phyloP scores from a whole-genome alignment of 768 basidiomycete species.

The Lentinula raphanica region DNA sequence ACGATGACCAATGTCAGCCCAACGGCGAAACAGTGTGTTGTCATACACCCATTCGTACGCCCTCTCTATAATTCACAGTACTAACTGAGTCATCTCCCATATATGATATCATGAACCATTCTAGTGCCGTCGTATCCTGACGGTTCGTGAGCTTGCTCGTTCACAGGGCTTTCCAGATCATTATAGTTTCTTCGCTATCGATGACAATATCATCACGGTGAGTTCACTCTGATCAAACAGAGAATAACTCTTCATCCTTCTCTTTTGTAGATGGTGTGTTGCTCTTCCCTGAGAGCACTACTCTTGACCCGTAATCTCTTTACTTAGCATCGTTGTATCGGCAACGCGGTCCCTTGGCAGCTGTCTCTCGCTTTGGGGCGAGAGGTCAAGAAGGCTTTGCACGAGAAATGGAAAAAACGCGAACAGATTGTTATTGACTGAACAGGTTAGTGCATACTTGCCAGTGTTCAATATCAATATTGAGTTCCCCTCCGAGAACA shows the following conservation, averaged over 20 bases:
- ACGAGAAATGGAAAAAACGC: slow-evolving; percentile 46
- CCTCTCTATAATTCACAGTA: background rate
- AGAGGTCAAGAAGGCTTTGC: slow-evolving; percentile 47
- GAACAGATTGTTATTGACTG: slow-evolving; percentile 31
- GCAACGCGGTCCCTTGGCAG: slow-evolving; percentile 73
- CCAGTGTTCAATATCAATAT: too few relatives aligned
- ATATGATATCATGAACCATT: background rate
- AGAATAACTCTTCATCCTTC: background rate
- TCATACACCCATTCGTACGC: slow-evolving; percentile 62
- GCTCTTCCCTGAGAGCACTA: background rate
- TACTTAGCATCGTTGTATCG: slow-evolving; percentile 78
- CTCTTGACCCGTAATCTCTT: background rate
- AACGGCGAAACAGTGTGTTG: slow-evolving; percentile 69
- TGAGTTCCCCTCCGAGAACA: too few relatives aligned
- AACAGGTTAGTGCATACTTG: too few relatives aligned
- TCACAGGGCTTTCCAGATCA: slow-evolving; percentile 80
- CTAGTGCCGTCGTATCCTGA: slow-evolving; percentile 66
- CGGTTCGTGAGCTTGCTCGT: slow-evolving; percentile 71
- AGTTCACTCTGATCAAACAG: slow-evolving; percentile 18
- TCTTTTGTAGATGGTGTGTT: slow-evolving; percentile 4
- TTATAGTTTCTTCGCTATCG: slow-evolving; percentile 54
- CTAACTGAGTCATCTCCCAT: background rate
- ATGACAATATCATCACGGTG: slow-evolving; percentile 56
- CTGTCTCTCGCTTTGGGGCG: slow-evolving; percentile 60
- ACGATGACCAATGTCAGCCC: slow-evolving; percentile 77